phyloP scores from a whole-genome alignment of 345 rosid genomes.

The Angophora floribunda region DNA sequence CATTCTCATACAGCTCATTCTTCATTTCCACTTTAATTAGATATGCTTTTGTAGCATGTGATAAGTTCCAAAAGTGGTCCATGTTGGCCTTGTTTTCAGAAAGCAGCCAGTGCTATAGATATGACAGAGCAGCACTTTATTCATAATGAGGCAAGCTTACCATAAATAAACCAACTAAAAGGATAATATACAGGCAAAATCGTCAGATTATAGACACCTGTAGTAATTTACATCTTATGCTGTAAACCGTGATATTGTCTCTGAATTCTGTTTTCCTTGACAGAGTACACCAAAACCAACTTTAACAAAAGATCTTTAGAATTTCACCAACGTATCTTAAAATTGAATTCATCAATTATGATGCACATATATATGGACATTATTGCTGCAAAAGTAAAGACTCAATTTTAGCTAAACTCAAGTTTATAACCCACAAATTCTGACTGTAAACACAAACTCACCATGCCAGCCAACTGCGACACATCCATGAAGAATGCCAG shows the following conservation, averaged over 20 bases:
- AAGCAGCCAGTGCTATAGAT: not conserved
- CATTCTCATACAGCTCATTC: not conserved
- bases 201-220: not conserved
- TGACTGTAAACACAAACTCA: slow-evolving; percentile 11
- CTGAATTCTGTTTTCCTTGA: not conserved
- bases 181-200: not conserved
- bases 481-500: slow-evolving; percentile 82
- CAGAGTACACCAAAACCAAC: not conserved
- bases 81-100: not conserved
- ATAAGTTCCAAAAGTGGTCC: not conserved
- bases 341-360: not conserved
- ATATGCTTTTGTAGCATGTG: not conserved
- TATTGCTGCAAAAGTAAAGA: not conserved
- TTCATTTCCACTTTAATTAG: not conserved
- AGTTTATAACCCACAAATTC: not conserved
- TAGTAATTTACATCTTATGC: not conserved
- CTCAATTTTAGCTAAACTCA: not conserved
- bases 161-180: not conserved
- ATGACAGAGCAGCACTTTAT: not conserved
- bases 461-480: slow-evolving; percentile 87
- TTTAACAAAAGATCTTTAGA: not conserved
- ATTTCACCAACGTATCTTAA: not conserved
- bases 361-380: not conserved
- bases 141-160: not conserved
- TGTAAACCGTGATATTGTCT: not conserved